A percentile compares a stretch with the other conserved stretches of the same genome.
Conservation (phyloP, 345 rosid genomes). For the Aethionema arabicum region DNA sequence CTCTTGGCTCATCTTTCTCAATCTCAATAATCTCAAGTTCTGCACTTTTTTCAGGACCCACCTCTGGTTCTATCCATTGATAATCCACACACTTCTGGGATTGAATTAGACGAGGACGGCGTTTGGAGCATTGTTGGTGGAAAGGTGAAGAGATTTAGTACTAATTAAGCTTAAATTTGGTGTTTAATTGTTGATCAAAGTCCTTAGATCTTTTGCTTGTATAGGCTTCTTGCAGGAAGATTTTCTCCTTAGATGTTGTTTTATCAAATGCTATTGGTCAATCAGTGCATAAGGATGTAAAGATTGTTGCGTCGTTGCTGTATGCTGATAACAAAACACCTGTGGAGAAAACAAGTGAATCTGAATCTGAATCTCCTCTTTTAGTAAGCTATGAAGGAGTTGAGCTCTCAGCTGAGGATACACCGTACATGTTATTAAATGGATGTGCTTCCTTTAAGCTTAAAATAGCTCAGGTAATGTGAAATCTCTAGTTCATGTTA, state of each 20-base stretch:
- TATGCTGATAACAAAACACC: slow-evolving; percentile 65
- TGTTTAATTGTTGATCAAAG: background rate
- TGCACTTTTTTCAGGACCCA: slow-evolving; percentile 47
- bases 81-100: slow-evolving; percentile 55
- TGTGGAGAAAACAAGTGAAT: slow-evolving; percentile 68
- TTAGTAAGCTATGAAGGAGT: slow-evolving; percentile 71
- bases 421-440: slow-evolving; percentile 54
- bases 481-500: background rate
- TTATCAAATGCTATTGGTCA: slow-evolving; percentile 63
- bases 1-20: slow-evolving; percentile 11
- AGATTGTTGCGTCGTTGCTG: slow-evolving; percentile 73
- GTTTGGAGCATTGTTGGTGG: slow-evolving; percentile 80
- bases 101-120: slow-evolving; percentile 66
- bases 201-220: slow-evolving; percentile 2
- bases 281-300: slow-evolving; percentile 57
- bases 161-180: slow-evolving; percentile 11
- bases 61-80: slow-evolving; percentile 62
- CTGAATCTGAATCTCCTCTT: slow-evolving; percentile 73
- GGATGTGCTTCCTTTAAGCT: slow-evolving; percentile 83
- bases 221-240: slow-evolving; percentile 76
- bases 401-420: slow-evolving; percentile 64
- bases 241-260: slow-evolving; percentile 69
- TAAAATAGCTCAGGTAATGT: slow-evolving; percentile 72
- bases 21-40: slow-evolving; percentile 1
- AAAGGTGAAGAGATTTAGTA: slow-evolving; percentile 51